These are phyloP conservation scores for Colletotrichum tofieldiae DNA, from an alignment of 2,329 filamentous ascomycete genomes.

Conservation along the genomic window DNA sequence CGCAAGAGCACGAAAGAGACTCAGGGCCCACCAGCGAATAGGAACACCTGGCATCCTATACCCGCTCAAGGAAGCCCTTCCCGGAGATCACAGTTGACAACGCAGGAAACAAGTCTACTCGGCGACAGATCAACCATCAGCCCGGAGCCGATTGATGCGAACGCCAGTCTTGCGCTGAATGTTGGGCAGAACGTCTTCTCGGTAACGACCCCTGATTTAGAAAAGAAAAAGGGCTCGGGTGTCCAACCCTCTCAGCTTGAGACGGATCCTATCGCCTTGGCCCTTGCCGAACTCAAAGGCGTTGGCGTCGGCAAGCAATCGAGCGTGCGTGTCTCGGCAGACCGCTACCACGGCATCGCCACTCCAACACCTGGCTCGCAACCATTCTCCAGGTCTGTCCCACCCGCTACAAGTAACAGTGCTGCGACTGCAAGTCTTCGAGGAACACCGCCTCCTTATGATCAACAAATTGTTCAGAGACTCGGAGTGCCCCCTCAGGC, in stretches of 20 bases:
- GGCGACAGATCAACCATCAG: slow-evolving; percentile 68
- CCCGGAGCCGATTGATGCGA: slow-evolving; percentile 90
- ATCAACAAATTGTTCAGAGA: slow-evolving; percentile 79
- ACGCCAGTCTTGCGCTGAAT: slow-evolving; percentile 93
- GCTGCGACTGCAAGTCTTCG: slow-evolving; percentile 71
- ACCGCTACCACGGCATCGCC: slow-evolving; percentile 93
- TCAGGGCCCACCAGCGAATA: slow-evolving; percentile 58
- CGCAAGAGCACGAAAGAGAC: slow-evolving; percentile 89
- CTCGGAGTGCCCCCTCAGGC: slow-evolving; percentile 92
- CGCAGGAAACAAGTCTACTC: slow-evolving; percentile 55
- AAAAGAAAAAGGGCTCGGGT: slow-evolving; percentile 56
- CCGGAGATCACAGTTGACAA: slow-evolving; percentile 59
- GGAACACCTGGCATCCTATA: slow-evolving; percentile 73
- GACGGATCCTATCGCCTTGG: slow-evolving; percentile 90
- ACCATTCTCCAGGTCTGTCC: slow-evolving; percentile 60
- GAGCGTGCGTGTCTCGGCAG: slow-evolving; percentile 89
- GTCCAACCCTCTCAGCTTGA: slow-evolving; percentile 70
- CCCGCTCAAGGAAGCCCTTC: slow-evolving; percentile 49
- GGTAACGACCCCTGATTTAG: slow-evolving; percentile 83
- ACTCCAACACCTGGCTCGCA: slow-evolving; percentile 78
- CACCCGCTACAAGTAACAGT: slow-evolving; percentile 55
- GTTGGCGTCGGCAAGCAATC: slow-evolving; percentile 84
- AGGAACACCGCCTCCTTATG: slow-evolving; percentile 90
- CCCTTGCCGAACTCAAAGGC: slow-evolving; percentile 92
- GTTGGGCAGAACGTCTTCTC: slow-evolving; percentile 97